Evolutionary conservation across 2,329 filamentous ascomycete genomes (phyloP), one percentile per base, ranked within the genome.

Genomic region (Acrocalymma vagum): DNA sequence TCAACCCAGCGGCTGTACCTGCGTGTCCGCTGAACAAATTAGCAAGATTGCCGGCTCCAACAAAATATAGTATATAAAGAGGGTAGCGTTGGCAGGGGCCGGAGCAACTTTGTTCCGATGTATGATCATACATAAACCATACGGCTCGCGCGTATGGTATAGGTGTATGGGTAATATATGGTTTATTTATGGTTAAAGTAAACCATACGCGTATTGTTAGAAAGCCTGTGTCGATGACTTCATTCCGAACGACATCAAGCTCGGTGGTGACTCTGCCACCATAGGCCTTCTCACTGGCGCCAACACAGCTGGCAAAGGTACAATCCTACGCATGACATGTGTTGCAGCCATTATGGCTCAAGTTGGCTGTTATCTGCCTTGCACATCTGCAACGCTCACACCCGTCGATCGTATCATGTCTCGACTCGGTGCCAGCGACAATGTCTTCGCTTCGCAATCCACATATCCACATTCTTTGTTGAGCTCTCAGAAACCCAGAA

Each of bases 381-480:
- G 89, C 39, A 76, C 80, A 13, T 88, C 84, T 4, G 93, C 93
- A 1, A 83, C 81, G 2, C 78, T 97, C 27, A 96, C 92, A 0
- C 91, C 93, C 0, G 84, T 95, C 3, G 93, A 97, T 66, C 88
- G 93, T 35, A 96, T 97, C 76, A 97, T 97, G 93, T 96, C 91
- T 10, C 89, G 93, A 27, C 82, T 97, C 0, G 93, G 93, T 9
- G 93, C 93, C 29, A 95, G 96, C 63, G 93, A 97, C 81, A 96
- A 96, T 71, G 96, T 97, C 60, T 96, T 97, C 65, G 93, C 92
- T 2, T 89, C 92, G 1, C 93, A 97, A 69, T 95, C 89, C 11
- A n/a, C n/a, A n/a, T n/a, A n/a, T n/a, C n/a, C n/a, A 97, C 93
- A 3, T 97, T 97, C 78, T 96, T 97, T 64, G 92, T 97, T 17